phyloP scores from a whole-genome alignment of 257 asterid genomes.

The Schizonepeta tenuifolia region DNA sequence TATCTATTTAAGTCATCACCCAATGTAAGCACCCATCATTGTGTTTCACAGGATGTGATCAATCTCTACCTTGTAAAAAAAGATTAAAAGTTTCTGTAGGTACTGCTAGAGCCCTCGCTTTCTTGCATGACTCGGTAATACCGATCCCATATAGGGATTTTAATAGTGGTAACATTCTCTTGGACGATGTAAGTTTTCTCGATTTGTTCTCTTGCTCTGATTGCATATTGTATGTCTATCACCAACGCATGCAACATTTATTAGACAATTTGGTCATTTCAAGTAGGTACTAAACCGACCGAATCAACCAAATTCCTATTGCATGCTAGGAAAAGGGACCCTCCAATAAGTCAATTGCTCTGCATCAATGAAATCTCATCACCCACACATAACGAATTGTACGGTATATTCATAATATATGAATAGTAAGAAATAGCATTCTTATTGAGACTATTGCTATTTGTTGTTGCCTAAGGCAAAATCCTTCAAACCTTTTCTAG shows the following conservation, averaged over 20 bases:
- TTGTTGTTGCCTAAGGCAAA: too few species aligned
- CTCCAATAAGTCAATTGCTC: too few species aligned
- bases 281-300: too few species aligned
- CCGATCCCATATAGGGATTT: constrained; percentile 52
- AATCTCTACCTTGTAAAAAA: constrained; percentile 55
- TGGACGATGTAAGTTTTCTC: constrained; percentile 47
- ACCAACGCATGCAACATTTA: background rate
- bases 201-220: background rate
- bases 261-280: background rate
- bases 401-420: too few species aligned
- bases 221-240: background rate
- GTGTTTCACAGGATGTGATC: constrained; percentile 44
- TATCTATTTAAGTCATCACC: too few species aligned
- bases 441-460: too few species aligned
- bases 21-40: background rate
- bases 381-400: too few species aligned
- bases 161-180: constrained; percentile 48
- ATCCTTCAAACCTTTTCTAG: too few species aligned
- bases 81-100: constrained; percentile 62
- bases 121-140: constrained; percentile 51
- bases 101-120: constrained; percentile 62
- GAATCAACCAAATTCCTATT: too few species aligned
- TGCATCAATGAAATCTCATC: too few species aligned
- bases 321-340: too few species aligned
- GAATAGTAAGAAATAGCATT: too few species aligned